These are phyloP conservation scores for Brassica juncea DNA, from an alignment of 345 rosid genomes.

Conservation along the genomic window DNA sequence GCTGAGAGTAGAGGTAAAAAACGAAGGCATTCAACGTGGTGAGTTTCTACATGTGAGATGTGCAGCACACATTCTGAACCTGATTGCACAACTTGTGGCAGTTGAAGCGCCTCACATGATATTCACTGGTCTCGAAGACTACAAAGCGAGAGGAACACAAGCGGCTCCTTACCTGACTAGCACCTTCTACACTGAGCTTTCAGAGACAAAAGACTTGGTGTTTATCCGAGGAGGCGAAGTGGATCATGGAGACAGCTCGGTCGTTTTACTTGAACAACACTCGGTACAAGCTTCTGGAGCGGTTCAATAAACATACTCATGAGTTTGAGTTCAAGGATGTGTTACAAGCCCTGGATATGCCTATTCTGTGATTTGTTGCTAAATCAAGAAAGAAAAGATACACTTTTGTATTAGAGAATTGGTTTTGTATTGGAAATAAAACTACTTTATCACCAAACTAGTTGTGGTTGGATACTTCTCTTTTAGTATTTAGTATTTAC, in stretches of 20 bases:
- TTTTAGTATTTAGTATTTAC: no score
- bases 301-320: conserved; percentile 70
- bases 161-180: conserved; percentile 77
- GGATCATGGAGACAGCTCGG: conserved; percentile 84
- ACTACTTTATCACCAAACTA: not conserved
- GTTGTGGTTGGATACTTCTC: not conserved
- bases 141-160: conserved; percentile 96
- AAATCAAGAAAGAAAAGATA: not conserved
- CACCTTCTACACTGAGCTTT: conserved; percentile 73
- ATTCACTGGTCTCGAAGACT: conserved; percentile 96
- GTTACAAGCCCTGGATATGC: conserved; percentile 73
- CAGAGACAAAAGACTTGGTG: conserved; percentile 81
- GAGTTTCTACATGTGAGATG: no score
- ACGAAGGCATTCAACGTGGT: no score
- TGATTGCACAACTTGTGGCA: conserved; percentile 40
- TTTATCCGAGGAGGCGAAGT: conserved; percentile 75
- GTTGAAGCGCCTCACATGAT: conserved; percentile 87
- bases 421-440: conserved; percentile 17
- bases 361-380: conserved; percentile 47
- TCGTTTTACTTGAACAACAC: conserved; percentile 82
- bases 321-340: conserved; percentile 93
- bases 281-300: conserved; percentile 74
- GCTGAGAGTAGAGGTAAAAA: no score
- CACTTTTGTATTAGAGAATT: conserved; percentile 5
- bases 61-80: no score